Percentiles rank a stretch among this genome's conserved stretches.
phyloP scores from a whole-genome alignment of 768 basidiomycete genomes.

The Collybiopsis luxurians region DNA sequence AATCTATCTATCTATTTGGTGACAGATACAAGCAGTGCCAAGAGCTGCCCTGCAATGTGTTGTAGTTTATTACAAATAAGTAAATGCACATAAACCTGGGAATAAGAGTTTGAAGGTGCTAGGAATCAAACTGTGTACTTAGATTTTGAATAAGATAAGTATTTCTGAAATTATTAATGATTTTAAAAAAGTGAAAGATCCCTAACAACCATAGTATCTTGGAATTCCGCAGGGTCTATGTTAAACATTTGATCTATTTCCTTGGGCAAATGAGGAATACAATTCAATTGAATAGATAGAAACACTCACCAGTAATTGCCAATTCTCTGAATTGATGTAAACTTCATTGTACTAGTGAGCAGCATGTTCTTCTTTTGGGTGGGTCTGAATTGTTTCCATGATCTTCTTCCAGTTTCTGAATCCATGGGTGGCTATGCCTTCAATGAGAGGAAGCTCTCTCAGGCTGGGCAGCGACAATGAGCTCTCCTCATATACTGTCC shows the following conservation, averaged over 20 bases:
- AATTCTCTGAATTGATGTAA: constrained; percentile 75
- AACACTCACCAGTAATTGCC: constrained; percentile 77
- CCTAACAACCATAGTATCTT: too few relatives aligned
- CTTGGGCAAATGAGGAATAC: constrained; percentile 23
- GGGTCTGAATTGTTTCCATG: constrained; percentile 90
- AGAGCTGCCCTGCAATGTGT: too few relatives aligned
- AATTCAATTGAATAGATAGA: constrained; percentile 7
- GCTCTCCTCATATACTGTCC: too few relatives aligned
- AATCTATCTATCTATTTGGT: too few relatives aligned
- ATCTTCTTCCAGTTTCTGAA: constrained; percentile 97
- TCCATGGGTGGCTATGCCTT: constrained; percentile 84
- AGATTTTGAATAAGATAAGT: too few relatives aligned
- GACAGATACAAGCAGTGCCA: too few relatives aligned
- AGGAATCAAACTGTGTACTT: too few relatives aligned
- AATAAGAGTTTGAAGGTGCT: too few relatives aligned
- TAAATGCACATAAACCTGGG: too few relatives aligned
- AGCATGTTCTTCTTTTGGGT: constrained; percentile 92
- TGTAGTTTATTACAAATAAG: too few relatives aligned
- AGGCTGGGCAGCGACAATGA: constrained; percentile 26
- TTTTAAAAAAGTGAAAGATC: too few relatives aligned
- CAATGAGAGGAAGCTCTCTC: constrained; percentile 86
- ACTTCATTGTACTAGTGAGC: constrained; percentile 81
- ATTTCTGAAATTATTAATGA: too few relatives aligned
- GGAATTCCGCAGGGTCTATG: constrained; percentile 79
- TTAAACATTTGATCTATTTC: constrained; percentile 62